Percentiles rank a stretch among this genome's conserved stretches.
These are phyloP conservation scores for Cladosporium velox DNA, from an alignment of 2,329 filamentous ascomycete species.

Conservation along the genomic window DNA sequence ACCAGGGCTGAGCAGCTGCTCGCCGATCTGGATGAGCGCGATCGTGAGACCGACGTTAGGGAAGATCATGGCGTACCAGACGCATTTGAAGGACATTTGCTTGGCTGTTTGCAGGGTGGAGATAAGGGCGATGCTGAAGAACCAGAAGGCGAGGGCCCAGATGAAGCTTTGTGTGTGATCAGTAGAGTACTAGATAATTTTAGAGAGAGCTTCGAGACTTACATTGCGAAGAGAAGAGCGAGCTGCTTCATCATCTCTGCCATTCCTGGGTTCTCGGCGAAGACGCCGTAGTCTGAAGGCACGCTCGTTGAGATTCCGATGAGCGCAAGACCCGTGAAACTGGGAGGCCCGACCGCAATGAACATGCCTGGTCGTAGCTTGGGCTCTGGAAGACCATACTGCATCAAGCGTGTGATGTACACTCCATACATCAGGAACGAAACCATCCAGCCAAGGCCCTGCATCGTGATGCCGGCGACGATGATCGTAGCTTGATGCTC, in stretches of 20 bases:
- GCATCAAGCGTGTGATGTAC: constrained; percentile 45
- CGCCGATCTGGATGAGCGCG: constrained; percentile 59
- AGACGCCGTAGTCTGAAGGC: constrained; percentile 28
- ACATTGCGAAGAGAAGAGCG: constrained; percentile 38
- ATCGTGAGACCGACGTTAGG: constrained; percentile 66
- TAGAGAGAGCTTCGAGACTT: too few relatives aligned
- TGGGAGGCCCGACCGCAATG: constrained; percentile 52
- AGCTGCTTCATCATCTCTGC: constrained; percentile 29
- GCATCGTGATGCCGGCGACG: constrained; percentile 46
- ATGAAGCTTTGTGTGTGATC: constrained; percentile 41
- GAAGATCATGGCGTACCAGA: constrained; percentile 66
- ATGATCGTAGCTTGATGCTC: constrained; percentile 44
- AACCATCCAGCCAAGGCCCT: constrained; percentile 51
- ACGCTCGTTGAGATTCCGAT: constrained; percentile 30
- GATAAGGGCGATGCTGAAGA: constrained; percentile 36
- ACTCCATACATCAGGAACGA: constrained; percentile 48
- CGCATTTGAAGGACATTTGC: constrained; percentile 44
- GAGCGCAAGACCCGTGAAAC: constrained; percentile 33
- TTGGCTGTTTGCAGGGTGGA: constrained; percentile 23
- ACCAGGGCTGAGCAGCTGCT: constrained; percentile 50
- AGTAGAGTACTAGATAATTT: too few relatives aligned
- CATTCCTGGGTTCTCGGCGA: constrained; percentile 26
- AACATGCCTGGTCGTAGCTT: constrained; percentile 51
- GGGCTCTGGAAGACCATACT: constrained; percentile 46
- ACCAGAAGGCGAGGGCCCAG: constrained; percentile 54